Evolutionary conservation across 805 yeast genomes (phyloP), one percentile per base, ranked within the genome.

Genomic region (Hanseniaspora occidentalis): DNA sequence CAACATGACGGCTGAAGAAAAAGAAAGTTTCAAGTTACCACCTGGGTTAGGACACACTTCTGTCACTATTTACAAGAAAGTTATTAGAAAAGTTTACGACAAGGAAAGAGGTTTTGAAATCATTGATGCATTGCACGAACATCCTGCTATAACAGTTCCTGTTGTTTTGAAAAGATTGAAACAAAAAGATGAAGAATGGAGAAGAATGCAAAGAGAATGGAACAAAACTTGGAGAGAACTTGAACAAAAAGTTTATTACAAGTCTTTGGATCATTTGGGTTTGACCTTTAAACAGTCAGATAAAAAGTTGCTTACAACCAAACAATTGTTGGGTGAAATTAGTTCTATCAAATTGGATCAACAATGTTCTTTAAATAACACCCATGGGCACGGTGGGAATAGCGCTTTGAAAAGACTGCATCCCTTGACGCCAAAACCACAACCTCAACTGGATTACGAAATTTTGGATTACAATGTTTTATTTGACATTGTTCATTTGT

Each of bases 121-220:
- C 17, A 84, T 92, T 52, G 95, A 86, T 52, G 96, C 97, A 3
- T 66, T 92, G 36, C 96, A 89, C 57, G 95, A 88, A 51, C 82
- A 83, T 52, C 99, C 99, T 2, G 86, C 92, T 2, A 77, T 88
- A 40, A 94, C 98, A 0, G 92, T 92, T 26, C 97, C 98, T 1
- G 78, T 92, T 43, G 94, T 92, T 11, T 67, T 92, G 59, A 84
- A 80, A 50, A 76, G 99, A 54, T 72, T 92, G 57, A 92, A 92
- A 62, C 97, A 92, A 62, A 92, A 92, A 62, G 97, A 92, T 57
- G 97, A 92, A 61, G 98, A 92, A 62, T 92, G 99, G 99, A 83
- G 85, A 60, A 75, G 96, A 46, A 88, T 96, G 2, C 98, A 89
- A 53, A 76, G 97, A 52, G 97, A 92, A 58, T 92, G 98, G 97